phyloP scores from a whole-genome alignment of 2,329 filamentous ascomycete genomes.

The Stemphylium lycopersici region DNA sequence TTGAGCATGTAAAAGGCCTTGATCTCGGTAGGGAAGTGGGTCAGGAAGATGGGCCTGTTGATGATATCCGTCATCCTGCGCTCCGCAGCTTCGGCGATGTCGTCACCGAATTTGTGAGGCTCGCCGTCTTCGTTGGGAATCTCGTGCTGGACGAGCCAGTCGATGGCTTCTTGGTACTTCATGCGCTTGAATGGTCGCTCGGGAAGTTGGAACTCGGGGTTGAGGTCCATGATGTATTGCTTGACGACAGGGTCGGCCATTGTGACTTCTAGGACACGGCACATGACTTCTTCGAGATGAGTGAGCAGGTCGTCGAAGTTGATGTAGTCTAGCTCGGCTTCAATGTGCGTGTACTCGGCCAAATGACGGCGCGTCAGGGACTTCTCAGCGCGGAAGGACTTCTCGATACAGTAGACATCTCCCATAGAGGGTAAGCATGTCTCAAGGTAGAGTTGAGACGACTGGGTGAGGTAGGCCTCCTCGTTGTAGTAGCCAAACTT shows the following conservation, averaged over 20 bases:
- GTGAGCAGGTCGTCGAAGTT: slow-evolving; percentile 84
- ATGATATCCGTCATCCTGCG: slow-evolving; percentile 96
- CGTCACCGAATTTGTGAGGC: slow-evolving; percentile 90
- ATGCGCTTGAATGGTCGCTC: slow-evolving; percentile 90
- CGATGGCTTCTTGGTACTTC: slow-evolving; percentile 91
- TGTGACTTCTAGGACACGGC: slow-evolving; percentile 79
- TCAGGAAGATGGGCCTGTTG: slow-evolving; percentile 93
- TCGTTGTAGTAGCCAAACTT: slow-evolving; percentile 88
- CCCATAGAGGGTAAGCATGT: slow-evolving; percentile 89
- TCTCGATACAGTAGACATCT: slow-evolving; percentile 97
- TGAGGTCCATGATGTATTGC: slow-evolving; percentile 79
- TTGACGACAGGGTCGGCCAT: slow-evolving; percentile 76
- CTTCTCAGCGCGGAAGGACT: slow-evolving; percentile 98
- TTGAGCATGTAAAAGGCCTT: slow-evolving; percentile 99
- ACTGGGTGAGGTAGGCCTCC: slow-evolving; percentile 92
- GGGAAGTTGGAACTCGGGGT: slow-evolving; percentile 86
- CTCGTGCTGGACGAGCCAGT: slow-evolving; percentile 88
- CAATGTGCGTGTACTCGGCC: slow-evolving; percentile 95
- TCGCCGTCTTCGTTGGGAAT: slow-evolving; percentile 93
- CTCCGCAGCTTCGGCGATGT: slow-evolving; percentile 97
- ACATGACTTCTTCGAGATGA: slow-evolving; percentile 88
- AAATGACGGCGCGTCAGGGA: slow-evolving; percentile 91
- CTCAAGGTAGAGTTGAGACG: slow-evolving; percentile 96
- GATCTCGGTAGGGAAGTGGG: slow-evolving; percentile 96
- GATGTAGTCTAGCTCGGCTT: slow-evolving; percentile 96